phyloP scores from a whole-genome alignment of 768 basidiomycete genomes.

The Leccinum obscurum region DNA sequence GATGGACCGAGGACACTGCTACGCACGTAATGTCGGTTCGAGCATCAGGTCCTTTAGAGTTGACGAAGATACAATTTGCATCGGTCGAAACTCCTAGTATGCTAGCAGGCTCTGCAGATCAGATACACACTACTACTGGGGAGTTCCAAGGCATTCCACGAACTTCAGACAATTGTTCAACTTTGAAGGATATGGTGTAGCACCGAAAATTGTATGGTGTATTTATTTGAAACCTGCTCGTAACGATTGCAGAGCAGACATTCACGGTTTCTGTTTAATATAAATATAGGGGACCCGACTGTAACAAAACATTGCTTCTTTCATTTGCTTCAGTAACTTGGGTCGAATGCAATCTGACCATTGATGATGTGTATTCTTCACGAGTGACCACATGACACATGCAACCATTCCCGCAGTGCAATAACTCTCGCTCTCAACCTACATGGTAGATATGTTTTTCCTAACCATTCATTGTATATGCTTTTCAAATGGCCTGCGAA shows the following conservation, averaged over 20 bases:
- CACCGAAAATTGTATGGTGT: not conserved
- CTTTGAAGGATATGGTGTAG: not conserved
- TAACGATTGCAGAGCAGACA: not conserved
- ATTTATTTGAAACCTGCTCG: not conserved
- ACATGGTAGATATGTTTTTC: not conserved
- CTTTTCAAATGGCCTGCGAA: too few species aligned
- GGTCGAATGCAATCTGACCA: too few species aligned
- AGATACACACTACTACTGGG: not conserved
- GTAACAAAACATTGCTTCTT: too few species aligned
- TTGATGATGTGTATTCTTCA: not conserved
- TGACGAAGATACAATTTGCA: not conserved
- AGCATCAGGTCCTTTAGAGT: not conserved
- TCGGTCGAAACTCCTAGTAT: not conserved
- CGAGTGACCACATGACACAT: not conserved
- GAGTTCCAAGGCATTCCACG: not conserved
- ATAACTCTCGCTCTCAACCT: not conserved
- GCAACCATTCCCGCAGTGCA: not conserved
- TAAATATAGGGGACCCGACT: too few species aligned
- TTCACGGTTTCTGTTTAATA: too few species aligned
- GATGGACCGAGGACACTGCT: not conserved
- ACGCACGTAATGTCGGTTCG: not conserved
- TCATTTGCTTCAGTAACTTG: too few species aligned
- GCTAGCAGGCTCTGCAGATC: not conserved
- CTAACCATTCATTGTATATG: not conserved
- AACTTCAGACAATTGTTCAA: not conserved